Evolutionary conservation across 306 rosid genomes (phyloP), one percentile per base, ranked within the genome.

Genomic region (Begonia peltatifolia): DNA sequence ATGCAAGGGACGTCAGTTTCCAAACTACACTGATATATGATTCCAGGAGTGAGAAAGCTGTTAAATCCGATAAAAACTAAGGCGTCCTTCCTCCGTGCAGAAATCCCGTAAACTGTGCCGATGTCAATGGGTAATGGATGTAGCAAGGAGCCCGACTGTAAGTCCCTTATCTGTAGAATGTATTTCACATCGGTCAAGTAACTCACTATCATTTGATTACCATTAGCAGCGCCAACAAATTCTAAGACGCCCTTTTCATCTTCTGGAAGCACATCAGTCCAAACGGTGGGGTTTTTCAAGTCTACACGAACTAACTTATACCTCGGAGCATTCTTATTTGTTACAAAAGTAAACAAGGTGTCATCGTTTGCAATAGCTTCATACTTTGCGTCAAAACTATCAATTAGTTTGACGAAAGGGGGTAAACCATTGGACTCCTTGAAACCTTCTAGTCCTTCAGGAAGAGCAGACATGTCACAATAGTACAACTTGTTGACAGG

Each of bases 271-370:
- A 90, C 80, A 53, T 86, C 94, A 41, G 57, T 64, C 94, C 99
- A 90, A 43, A 55, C 66, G 50, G 77, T 71, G 52, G 92, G 94
- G 43, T 85, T 84, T 63, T 79, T 74, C 72, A 86, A 59, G 81
- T 90, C 94, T 10, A 86, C 92, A 35, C 84, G 74, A 17, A 75
- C 92, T 57, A 90, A 56, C 68, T 90, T 90, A 68, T 83, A 85
- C 65, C 75, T 90, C 13, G 97, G 87, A 63, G 97, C 95, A 74
- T 90, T 82, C 79, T 85, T 85, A 68, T 85, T 90, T 9, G 95
- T 90, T 67, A 57, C 64, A 56, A 85, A 81, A 70, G 97, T 83
- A 63, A 90, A 90, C 41, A 65, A 36, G 0, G 84, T 78, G 61
- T 73, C 92, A 69, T 90, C 99, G 67, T 90, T 90, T 50, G 94